phyloP scores from a whole-genome alignment of 345 rosid species.

The Microcos paniculata region DNA sequence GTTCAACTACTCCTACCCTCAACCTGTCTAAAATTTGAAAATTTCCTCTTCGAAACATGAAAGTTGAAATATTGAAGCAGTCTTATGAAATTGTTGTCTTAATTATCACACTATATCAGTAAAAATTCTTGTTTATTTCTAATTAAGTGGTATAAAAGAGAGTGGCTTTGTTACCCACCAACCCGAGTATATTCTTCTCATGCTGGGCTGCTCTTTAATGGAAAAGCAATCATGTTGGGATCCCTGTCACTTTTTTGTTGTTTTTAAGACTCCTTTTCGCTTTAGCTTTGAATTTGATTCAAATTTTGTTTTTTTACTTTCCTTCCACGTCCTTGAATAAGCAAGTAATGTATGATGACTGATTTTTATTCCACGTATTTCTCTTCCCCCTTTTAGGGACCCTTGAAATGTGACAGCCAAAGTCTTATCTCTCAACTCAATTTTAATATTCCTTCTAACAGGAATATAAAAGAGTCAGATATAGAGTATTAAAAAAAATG shows the following conservation, averaged over 20 bases:
- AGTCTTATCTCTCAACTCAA: conserved; percentile 11
- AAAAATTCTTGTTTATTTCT: background rate
- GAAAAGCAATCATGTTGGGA: conserved; percentile 5
- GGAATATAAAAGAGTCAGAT: too few species aligned
- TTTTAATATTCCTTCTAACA: background rate
- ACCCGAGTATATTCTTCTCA: background rate
- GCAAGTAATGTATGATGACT: background rate
- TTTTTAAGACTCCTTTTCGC: conserved; percentile 10
- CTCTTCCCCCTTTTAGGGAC: conserved; percentile 8
- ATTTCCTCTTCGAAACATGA: background rate
- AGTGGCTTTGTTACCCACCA: background rate
- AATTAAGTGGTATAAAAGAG: background rate
- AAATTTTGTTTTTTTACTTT: background rate
- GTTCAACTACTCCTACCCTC: conserved; percentile 25
- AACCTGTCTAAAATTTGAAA: background rate
- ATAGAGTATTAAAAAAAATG: too few species aligned
- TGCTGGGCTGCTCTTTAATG: conserved; percentile 3
- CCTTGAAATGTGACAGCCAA: conserved; percentile 31
- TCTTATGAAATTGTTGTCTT: background rate
- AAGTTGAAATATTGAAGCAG: background rate
- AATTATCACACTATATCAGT: background rate
- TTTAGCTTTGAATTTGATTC: conserved; percentile 4
- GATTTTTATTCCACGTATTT: conserved; percentile 10
- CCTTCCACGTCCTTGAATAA: conserved; percentile 16
- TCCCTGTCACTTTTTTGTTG: conserved; percentile 9